Conservation (phyloP, 805 yeast genomes). For the Yarrowia alimentaria region DNA sequence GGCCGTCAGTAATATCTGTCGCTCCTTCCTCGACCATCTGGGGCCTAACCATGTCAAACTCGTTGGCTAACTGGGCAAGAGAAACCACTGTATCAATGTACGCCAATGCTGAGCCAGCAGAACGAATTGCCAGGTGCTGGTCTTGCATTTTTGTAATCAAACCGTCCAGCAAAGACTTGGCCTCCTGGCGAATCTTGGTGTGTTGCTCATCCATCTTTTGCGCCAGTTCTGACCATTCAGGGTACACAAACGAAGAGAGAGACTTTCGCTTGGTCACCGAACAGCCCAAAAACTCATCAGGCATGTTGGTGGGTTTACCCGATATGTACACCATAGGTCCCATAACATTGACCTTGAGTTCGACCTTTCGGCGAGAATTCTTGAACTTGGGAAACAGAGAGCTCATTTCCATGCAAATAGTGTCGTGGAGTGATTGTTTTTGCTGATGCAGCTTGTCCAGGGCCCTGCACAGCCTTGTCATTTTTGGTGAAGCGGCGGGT, state of each 20-base stretch:
- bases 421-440: constrained; percentile 33
- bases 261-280: constrained; percentile 29
- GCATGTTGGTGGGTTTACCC: constrained; percentile 18
- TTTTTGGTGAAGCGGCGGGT: constrained; percentile 29
- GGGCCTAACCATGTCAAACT: constrained; percentile 67
- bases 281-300: constrained; percentile 23
- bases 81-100: constrained; percentile 70
- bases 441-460: constrained; percentile 35
- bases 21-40: constrained; percentile 46
- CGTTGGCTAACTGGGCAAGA: constrained; percentile 70
- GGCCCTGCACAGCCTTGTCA: constrained; percentile 35
- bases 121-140: constrained; percentile 49
- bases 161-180: constrained; percentile 50
- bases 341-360: constrained; percentile 9
- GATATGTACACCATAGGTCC: constrained; percentile 10
- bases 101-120: constrained; percentile 54
- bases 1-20: constrained; percentile 59
- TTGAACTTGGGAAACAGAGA: constrained; percentile 22
- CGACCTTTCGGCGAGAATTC: not conserved
- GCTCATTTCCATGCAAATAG: constrained; percentile 30
- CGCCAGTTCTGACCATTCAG: constrained; percentile 57
- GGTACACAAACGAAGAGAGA: constrained; percentile 41
- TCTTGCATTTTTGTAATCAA: constrained; percentile 51
- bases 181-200: constrained; percentile 54
- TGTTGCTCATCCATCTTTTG: constrained; percentile 46